Evolutionary conservation across 2,329 filamentous ascomycete genomes (phyloP), one percentile per base, ranked within the genome.

Genomic region (Aspergillus ruber): DNA sequence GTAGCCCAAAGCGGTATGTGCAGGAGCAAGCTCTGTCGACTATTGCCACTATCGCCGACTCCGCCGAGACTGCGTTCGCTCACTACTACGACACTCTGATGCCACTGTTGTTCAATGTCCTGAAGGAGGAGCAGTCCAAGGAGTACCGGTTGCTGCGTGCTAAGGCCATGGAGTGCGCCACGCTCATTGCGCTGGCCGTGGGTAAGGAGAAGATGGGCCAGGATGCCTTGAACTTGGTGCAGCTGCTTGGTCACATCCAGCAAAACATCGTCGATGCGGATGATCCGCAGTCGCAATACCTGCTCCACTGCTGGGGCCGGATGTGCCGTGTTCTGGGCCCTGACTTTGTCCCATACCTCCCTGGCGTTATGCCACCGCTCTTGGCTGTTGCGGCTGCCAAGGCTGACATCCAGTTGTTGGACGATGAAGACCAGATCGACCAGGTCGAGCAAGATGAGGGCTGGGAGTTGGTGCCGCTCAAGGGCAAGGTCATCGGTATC

Each of bases 111-210:
- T 90, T 97, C 68, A 87, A 85, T 52, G 91, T 97, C 8, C 74
- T 98, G 44, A 85, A 85, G 63, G 83, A 90, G 57, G 90, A 96
- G 62, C 91, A 90, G 60, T 88, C 90, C 45, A 96, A 95, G 72
- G 93, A 98, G 63, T 90, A 90, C 70, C 81, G 91, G 46, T 75
- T 97, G 42, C 79, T 98, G 35, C 83, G 91, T 49, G 93, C 93
- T 43, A 98, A 98, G 76, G 93, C 93, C 3, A 98, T 98, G 93
- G 93, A 98, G 71, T 98, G 93, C 64, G 91, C 93, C 15, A 98
- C 93, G 6, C 75, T 98, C 39, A 98, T 98, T 61, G 74, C 93
- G 27, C 76, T 98, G 46, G 93, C 93, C 25, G 93, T 98, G 51
- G 93, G 93, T 45, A 93, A 94, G 69, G 88, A 94, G 59, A 86